Evolutionary conservation across 768 basidiomycete species (phyloP).

Genomic region (Collybia sp.): DNA sequence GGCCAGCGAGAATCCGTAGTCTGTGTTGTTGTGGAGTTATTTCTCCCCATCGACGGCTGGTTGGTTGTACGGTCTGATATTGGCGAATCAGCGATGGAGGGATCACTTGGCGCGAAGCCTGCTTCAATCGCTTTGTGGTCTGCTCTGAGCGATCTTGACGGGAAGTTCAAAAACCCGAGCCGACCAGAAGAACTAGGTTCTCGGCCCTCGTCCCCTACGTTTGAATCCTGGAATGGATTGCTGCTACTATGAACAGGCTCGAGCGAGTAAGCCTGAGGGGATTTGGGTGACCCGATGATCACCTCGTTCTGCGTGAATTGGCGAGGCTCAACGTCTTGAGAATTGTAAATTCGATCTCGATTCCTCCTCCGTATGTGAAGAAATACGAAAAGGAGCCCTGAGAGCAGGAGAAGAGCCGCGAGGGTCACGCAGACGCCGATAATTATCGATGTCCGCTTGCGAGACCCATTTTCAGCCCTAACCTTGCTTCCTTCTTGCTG

Average conservation of each 20-base stretch:
- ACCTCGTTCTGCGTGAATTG: constrained; percentile 8
- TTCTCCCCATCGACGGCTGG: neutral
- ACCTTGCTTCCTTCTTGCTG: too few relatives aligned
- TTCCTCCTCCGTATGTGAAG: constrained; percentile 6
- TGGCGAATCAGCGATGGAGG: neutral
- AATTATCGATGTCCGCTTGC: constrained; percentile 16
- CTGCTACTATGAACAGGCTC: neutral
- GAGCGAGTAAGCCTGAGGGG: constrained; percentile 1
- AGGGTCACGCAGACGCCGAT: constrained; percentile 26
- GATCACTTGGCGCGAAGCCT: neutral
- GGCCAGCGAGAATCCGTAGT: constrained; percentile 1
- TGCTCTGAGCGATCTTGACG: too few relatives aligned
- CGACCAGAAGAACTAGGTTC: too few relatives aligned
- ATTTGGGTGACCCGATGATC: constrained; percentile 5
- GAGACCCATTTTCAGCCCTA: neutral
- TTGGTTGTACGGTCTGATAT: neutral
- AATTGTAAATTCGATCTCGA: neutral
- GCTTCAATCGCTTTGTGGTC: too few relatives aligned
- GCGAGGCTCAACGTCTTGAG: constrained; percentile 9
- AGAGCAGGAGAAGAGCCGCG: constrained; percentile 20
- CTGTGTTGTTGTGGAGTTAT: too few relatives aligned
- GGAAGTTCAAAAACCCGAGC: too few relatives aligned
- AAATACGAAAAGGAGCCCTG: constrained; percentile 12
- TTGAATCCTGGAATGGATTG: neutral
- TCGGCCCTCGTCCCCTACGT: neutral